Percentiles rank a stretch among this genome's conserved stretches.
Evolutionary conservation across 805 yeast species (phyloP).

Genomic region (Wickerhamomyces hampshirensis): DNA sequence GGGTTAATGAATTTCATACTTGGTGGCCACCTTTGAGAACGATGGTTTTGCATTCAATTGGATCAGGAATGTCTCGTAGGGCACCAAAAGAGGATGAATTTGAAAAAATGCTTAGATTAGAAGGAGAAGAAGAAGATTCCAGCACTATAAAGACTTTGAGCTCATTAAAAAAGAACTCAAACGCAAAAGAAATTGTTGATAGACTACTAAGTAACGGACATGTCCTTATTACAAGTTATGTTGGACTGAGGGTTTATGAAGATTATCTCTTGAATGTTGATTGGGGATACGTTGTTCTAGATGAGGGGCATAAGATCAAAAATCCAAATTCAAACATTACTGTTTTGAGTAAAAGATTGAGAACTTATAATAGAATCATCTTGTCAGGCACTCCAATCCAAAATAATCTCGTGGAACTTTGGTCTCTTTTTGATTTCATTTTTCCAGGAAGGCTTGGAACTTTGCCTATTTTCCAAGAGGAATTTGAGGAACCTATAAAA

Average conservation of each 20-base stretch:
- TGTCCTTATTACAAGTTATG: conserved; percentile 86
- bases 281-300: conserved; percentile 91
- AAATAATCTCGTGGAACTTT: conserved; percentile 83
- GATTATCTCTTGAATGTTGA: conserved; percentile 54
- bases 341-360: conserved; percentile 75
- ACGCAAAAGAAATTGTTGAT: conserved; percentile 46
- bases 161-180: conserved; percentile 28
- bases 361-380: conserved; percentile 81
- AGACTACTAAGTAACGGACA: conserved; percentile 67
- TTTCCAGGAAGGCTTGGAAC: conserved; percentile 95
- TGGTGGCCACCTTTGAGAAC: conserved; percentile 98
- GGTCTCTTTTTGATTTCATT: conserved; percentile 94
- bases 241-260: conserved; percentile 70
- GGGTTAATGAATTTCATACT: conserved; percentile 93
- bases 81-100: conserved; percentile 41
- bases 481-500: conserved; percentile 88
- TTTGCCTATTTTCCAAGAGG: conserved; percentile 87
- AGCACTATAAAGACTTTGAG: conserved; percentile 24
- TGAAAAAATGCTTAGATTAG: conserved; percentile 41
- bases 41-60: conserved; percentile 85
- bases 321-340: conserved; percentile 92
- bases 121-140: conserved; percentile 38
- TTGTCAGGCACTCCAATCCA: conserved; percentile 96
- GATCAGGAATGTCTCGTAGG: conserved; percentile 64
- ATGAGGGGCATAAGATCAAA: conserved; percentile 95